Base-by-base conservation (phyloP, 2,329 filamentous ascomycete species). In the Botrytis hyacinthi region DNA sequence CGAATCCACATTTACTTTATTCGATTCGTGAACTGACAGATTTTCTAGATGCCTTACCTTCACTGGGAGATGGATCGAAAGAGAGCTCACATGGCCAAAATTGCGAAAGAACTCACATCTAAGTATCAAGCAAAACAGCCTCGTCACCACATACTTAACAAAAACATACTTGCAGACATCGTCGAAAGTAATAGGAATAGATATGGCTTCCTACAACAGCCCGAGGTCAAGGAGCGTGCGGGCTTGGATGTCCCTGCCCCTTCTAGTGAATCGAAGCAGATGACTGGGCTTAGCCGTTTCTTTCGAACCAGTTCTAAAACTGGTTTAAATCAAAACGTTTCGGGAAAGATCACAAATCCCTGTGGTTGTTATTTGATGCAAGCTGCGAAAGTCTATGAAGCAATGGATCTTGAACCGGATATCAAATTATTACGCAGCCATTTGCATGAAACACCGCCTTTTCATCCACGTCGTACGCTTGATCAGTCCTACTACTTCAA, bases 401-500 rank as follows among this genome's bases (percentile, higher is more conserved):
- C 73, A 12, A 78, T 79, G 71, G 78, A 79, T 44, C 75, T 73
- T 51, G 74, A 76, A n/a, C 75, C 74, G 0, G 76, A 80, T 69
- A 74, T 75, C 29, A 73, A 46, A n/a, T 35, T 79, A 1, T 26
- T 79, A 18, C 65, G 74, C 5, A 61, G 75, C 2, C 70, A 78
- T 65, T 66, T 79, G 3, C 62, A 77, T 54, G 8, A 51, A 2
- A 18, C 77, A 10, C 73, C 76, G 12, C 84, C 84, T 0, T 9
- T 54, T 9, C 85, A 86, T 72, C 82, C 83, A 0, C 80, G 85
- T 0, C 78, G 85, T 3, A 86, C 84, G 0, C 78, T 86, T 0
- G 84, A 86, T 59, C 85, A 86, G 73, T 82, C 82, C 0, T 85
- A 84, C 70, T 83, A 82, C 61, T 81, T 80, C 80, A 82, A 80